Evolutionary conservation across 305 asterid genomes (phyloP), one percentile per base, ranked within the genome.

Genomic region (Solanum aculeatissimum): DNA sequence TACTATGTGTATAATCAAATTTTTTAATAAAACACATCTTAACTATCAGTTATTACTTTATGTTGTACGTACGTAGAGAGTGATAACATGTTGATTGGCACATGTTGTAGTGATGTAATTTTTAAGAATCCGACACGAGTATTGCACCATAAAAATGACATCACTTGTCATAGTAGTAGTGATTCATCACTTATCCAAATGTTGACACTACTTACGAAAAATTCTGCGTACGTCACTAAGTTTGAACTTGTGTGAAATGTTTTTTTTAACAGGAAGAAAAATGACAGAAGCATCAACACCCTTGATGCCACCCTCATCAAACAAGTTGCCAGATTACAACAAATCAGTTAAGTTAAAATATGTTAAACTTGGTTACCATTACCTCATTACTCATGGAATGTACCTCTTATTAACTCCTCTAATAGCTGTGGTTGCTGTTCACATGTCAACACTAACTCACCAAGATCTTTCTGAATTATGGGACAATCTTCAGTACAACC

Each of bases 321-420:
- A 84, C 49, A 86, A 86, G 84, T 79, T 88, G 53, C 91, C 91
- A 45, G 91, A 86, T 83, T 88, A 83, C 66, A 83, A 86, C 86
- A 88, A 83, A 55, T 88, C 91, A 32, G 84, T 88, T 53, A 88
- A 88, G 85, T 77, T 88, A 62, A 88, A 88, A 68, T 88, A 88
- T 83, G 91, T 88, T 13, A 88, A 86, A 29, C 91, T 88, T 62
- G 91, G 91, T 12, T 88, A 86, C 80, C 89, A 86, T 80, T 87
- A 88, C 83, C 91, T 88, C 35, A 86, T 86, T 55, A 83, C 89
- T 53, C 91, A 88, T 85, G 89, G 86, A 72, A 80, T 86, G 87
- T 88, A 86, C 62, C 86, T 88, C 53, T 83, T 88, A 47, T 19
- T 88, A 18, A 62, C 81, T 55, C 91, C 91, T 9, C 21, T 85